Conservation (phyloP, 2,329 filamentous ascomycete genomes). For the Botryosphaeria dothidea region DNA sequence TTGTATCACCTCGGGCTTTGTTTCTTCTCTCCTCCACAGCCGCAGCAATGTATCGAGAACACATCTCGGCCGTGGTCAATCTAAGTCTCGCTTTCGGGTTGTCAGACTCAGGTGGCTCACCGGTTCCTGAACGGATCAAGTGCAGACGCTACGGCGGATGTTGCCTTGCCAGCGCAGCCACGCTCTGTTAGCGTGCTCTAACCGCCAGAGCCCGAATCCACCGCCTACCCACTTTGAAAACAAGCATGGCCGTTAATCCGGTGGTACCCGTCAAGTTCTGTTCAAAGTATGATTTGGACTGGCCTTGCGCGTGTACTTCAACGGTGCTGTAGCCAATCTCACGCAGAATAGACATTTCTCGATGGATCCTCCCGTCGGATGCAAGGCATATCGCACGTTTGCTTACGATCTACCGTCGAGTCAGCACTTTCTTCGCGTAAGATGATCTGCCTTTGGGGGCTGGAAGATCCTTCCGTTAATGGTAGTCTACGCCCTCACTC, state of each 20-base stretch:
- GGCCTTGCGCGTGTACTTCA: neutral
- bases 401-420: slow-evolving; percentile 1
- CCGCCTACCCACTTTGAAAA: slow-evolving; percentile 1
- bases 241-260: neutral
- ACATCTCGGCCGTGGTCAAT: neutral
- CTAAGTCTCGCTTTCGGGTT: neutral
- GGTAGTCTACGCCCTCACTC: neutral
- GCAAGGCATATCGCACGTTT: neutral
- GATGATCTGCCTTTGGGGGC: slow-evolving; percentile 10
- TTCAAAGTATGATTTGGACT: neutral
- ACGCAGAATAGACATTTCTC: neutral
- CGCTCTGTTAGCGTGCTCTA: slow-evolving; percentile 5
- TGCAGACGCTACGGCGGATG: neutral
- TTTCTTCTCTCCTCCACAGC: neutral
- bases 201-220: neutral
- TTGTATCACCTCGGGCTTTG: neutral
- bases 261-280: neutral
- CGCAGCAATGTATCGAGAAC: neutral
- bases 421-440: slow-evolving; percentile 5
- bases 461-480: neutral
- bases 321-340: neutral
- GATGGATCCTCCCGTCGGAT: neutral
- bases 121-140: neutral
- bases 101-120: neutral
- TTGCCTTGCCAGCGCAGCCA: slow-evolving; percentile 15